phyloP scores from a whole-genome alignment of 1,284 basidiomycete genomes.

The Trametes versicolor region DNA sequence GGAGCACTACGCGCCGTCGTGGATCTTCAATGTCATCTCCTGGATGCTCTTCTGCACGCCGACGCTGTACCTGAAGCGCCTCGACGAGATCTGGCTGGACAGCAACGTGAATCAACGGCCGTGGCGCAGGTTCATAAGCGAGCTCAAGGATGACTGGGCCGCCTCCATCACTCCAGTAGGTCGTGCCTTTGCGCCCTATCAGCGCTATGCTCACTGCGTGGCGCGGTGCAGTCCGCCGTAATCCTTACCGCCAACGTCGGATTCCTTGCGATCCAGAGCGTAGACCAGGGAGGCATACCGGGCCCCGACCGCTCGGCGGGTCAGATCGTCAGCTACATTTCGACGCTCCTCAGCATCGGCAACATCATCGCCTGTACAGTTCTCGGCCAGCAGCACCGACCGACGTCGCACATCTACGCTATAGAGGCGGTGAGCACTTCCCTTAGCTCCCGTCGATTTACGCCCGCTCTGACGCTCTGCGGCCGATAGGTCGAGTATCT shows the following conservation, averaged over 20 bases:
- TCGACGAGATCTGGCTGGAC: constrained; percentile 41
- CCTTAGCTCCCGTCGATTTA: too few species aligned
- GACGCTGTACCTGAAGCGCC: constrained; percentile 34
- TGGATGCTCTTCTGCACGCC: constrained; percentile 40
- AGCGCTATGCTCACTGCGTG: neutral
- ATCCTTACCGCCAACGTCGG: constrained; percentile 53
- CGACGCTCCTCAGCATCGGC: constrained; percentile 39
- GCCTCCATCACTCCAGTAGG: constrained; percentile 42
- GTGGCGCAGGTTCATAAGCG: constrained; percentile 39
- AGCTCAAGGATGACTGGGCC: constrained; percentile 41
- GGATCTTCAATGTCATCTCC: constrained; percentile 34
- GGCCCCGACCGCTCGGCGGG: constrained; percentile 30
- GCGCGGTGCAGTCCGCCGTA: constrained; percentile 48
- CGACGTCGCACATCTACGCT: constrained; percentile 17
- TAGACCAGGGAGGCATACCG: constrained; percentile 33
- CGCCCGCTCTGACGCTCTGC: neutral
- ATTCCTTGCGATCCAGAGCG: constrained; percentile 50
- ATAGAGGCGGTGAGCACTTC: constrained; percentile 29
- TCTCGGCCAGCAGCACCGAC: constrained; percentile 37
- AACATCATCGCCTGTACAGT: constrained; percentile 39
- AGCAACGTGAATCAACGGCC: constrained; percentile 35
- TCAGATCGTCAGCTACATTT: constrained; percentile 43
- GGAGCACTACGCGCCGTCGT: constrained; percentile 14
- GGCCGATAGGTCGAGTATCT: constrained; percentile 32
- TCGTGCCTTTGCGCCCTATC: neutral